Base-by-base conservation (phyloP, 495 filamentous ascomycete species). In the Penicillium fimorum region DNA sequence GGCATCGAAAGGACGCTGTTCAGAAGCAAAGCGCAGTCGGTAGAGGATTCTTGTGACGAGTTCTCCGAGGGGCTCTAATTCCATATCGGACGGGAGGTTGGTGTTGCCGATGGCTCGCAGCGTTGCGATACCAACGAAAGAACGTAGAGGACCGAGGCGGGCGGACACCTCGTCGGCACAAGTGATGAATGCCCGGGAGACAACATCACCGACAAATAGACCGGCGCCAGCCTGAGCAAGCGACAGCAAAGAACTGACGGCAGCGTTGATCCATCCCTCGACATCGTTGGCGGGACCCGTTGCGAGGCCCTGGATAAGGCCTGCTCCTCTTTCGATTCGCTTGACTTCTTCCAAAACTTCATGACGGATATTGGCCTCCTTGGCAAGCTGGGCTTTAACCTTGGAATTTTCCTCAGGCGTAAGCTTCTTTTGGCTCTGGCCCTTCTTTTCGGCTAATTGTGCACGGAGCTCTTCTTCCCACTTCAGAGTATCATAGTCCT, bases 391-490 rank as follows among this genome's bases (percentile, higher is more conserved):
- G 30, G 89, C 89, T 32, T 95, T 92, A 55, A 97, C 91, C 67
- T 92, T 97, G 33, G 85, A 79, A 58, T 87, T 87, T 63, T 98
- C 93, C 35, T 96, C 92, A 0, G 87, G 72, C 0, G 89, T 93
- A 32, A 97, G 84, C 72, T 97, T 97, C 76, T 88, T 92, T 48
- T 90, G 83, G 61, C 91, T 85, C 38, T 89, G 83, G 3, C 95
- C 95, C 73, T 91, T 94, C 78, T 97, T 98, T 61, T 89, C 78
- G 22, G 91, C 92, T 40, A 98, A 74, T 63, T 97, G 91, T 33
- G 83, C 81, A 46, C 92, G 76, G n/a, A 97, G 80, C 54, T 97
- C 94, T 63, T 89, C 86, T 70, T 98, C 94, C 94, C 94, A 98
- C 73, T 96, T 97, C 47, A 96, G 66, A 1, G 90, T 96, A 63